Base-by-base conservation (phyloP, 768 basidiomycete species). In the Lepiota brunneoincarnata region DNA sequence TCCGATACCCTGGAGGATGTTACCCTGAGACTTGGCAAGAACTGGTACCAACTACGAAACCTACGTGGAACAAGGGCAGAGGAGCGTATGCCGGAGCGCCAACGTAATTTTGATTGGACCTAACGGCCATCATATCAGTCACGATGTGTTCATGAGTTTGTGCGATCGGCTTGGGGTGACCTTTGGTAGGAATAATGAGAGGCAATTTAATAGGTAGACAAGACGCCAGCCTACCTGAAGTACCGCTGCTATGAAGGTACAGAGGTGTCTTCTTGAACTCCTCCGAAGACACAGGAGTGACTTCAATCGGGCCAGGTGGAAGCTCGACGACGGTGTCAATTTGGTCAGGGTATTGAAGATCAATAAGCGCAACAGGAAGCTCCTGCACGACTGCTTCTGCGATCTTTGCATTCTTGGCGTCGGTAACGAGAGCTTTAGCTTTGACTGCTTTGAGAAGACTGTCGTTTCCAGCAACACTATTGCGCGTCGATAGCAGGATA, bases 51-150 rank as follows among this genome's bases (percentile, higher is more conserved):
- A n/a, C 12, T 11, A 43, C 11, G 37, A 14, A 31, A 57, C 59
- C 36, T 44, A 64, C 63, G 20, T 64, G 63, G 51, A 59, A 64
- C 12, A 63, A n/a, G 10, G 63, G 63, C n/a, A 64, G 49, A 39
- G 56, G 53, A 4, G 61, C 51, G 35, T 64, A 64, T 14, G 36
- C 56, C 3, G 57, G 44, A 35, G 49, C 28, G 21, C 58, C 56
- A 20, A 51, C 50, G 40, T 51, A 58, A 15, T 56, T 39, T 15
- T 31, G 42, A 9, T 47, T 54, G 18, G 48, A 18, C 4, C 47
- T 26, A 9, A 49, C 21, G 26, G 31, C 41, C 28, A 54, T 50
- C 12, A 43, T 18, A 37, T 51, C 50, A 4, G 43, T 38, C 15
- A 61, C 14, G 6, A 61, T 52, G 11, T 50, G 58, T 31, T 56